These are phyloP conservation scores for Heliosperma pusillum DNA, from an alignment of 148 eudicot species.

Conservation along the genomic window DNA sequence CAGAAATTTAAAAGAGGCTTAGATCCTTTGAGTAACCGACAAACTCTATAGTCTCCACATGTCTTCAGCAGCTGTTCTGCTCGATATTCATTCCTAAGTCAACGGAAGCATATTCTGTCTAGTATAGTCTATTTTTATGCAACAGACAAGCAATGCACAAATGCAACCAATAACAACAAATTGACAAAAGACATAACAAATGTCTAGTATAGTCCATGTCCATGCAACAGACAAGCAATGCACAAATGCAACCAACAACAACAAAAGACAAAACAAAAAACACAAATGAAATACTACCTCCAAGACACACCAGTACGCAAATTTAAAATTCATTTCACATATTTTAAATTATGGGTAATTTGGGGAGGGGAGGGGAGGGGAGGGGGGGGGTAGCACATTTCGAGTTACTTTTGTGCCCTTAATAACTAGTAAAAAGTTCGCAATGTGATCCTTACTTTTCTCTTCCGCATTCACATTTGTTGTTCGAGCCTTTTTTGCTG, in stretches of 20 bases:
- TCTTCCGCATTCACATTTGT: conserved; percentile 1
- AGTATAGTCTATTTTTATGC: neutral
- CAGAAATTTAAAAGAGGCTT: too few species aligned
- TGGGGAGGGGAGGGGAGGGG: neutral
- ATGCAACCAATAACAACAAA: too few species aligned
- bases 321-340: neutral
- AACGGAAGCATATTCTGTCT: neutral
- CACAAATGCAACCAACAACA: too few species aligned
- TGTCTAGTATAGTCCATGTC: neutral
- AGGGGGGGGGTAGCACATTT: neutral
- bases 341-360: neutral
- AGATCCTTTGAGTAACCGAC: neutral
- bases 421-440: neutral
- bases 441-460: conserved; percentile 11
- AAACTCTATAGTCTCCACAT: neutral
- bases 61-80: neutral
- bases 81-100: too few species aligned
- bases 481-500: conserved; percentile 8
- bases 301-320: neutral
- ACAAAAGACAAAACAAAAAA: neutral
- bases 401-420: neutral
- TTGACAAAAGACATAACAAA: too few species aligned
- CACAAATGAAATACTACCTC: neutral
- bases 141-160: neutral
- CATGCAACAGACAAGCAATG: neutral